Base-by-base conservation (phyloP, 2,329 filamentous ascomycete species). In the Aspergillus aculeatinus region DNA sequence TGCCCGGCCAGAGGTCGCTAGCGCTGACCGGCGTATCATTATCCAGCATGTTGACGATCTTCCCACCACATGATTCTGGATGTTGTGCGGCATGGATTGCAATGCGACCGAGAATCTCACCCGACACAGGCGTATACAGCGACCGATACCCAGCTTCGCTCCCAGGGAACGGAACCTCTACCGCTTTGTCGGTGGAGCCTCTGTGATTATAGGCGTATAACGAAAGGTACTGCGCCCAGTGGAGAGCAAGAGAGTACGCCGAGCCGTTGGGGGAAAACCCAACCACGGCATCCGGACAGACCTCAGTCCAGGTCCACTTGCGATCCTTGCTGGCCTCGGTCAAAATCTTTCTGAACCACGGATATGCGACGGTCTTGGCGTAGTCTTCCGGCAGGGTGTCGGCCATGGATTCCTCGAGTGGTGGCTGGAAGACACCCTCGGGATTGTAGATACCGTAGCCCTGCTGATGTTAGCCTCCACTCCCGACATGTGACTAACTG, bases 271-370 rank as follows among this genome's bases (percentile, higher is more conserved):
- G 71, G 2, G 69, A 68, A 50, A 74, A 75, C 0, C 72, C 72
- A 23, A 74, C 51, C 53, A 74, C 69, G 14, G 64, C 67, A 55
- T 73, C 68, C 10, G 70, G 71, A 21, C 71, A 72, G 27, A 77
- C 71, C 57, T 76, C 75, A 2, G 69, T 68, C 70, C 72, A 75
- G 23, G 68, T 77, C 76, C 65, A 77, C 4, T 25, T 63, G 61
- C 65, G 70, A 16, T 55, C 66, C 51, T 65, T 65, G 60, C 67
- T 72, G 19, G 61, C 57, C 47, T 48, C 14, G 6, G 51, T 53
- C 0, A 74, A 68, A 1, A 69, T 57, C 31, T 70, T 16, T 14
- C 66, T 63, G 19, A 68, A 70, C 27, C 64, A 64, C 6, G 66
- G 63, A 56, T 74, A 74, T 27, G 71, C 70, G 51, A 74, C 72